Conservation (phyloP, 169 alveolate genomes). For the Perkinsus chesapeaki region DNA sequence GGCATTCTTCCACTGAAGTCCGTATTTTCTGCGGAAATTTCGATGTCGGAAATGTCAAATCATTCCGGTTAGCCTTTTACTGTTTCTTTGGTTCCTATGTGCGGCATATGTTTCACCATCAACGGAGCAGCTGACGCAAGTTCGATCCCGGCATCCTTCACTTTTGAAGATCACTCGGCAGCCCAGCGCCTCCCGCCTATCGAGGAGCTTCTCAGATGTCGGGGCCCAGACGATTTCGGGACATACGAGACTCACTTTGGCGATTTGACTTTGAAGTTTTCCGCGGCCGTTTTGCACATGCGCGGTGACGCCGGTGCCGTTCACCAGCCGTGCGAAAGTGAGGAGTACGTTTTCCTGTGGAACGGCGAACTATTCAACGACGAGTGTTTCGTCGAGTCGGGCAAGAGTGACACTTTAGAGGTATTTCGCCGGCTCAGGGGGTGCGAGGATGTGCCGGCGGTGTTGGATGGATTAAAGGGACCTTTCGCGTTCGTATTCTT, state of each 20-base stretch:
- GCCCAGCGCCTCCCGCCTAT: background rate
- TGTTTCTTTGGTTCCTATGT: background rate
- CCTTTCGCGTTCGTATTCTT: slow-evolving; percentile 12
- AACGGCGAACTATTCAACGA: background rate
- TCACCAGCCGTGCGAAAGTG: background rate
- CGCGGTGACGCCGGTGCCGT: background rate
- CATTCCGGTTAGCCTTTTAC: background rate
- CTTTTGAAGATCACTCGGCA: background rate
- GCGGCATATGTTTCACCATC: background rate
- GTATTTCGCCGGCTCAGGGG: background rate
- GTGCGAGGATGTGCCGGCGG: background rate
- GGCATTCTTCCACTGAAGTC: no score
- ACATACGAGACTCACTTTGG: background rate
- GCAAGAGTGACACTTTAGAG: background rate
- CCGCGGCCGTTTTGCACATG: background rate
- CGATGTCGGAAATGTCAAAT: no score
- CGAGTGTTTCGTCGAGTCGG: background rate
- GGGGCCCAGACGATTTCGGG: background rate
- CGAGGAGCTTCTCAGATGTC: background rate
- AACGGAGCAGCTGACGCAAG: background rate
- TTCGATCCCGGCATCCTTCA: background rate
- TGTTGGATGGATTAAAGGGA: background rate
- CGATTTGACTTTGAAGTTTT: background rate
- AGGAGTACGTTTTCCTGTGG: background rate
- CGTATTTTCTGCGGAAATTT: no score